Base-by-base conservation (phyloP, 2,329 filamentous ascomycete species). In the Pseudogymnoascus destructans region DNA sequence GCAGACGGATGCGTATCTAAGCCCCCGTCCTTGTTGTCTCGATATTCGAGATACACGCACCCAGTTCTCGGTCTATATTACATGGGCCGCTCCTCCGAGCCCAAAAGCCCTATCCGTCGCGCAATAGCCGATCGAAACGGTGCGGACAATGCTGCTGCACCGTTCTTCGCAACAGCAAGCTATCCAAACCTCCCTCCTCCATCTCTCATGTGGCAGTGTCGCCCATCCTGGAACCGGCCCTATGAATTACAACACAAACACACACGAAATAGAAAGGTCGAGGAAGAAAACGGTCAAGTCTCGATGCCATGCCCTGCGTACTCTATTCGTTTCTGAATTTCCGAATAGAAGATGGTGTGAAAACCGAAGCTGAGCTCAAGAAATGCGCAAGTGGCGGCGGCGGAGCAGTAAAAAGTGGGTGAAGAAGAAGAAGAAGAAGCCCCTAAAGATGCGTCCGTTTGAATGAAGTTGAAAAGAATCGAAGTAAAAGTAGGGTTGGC, bases 181-280 rank as follows among this genome's bases (percentile, higher is more conserved):
- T 19, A 52, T 30, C 46, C 13, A 10, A 19, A 52, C 13, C 25
- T 13, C 25, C 25, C 9, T 19, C n/a, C 13, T 30, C 19, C 46
- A 30, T 52, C 9, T 52, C 46, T 19, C 46, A 30, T 52, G 46
- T 52, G 23, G n/a, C 46, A 17, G 23, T 52, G 46, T 52, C n/a
- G 25, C 46, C 25, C 23, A 30, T 30, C 46, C 46, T 17, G 46
- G 46, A 52, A 52, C 46, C 46, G 25, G 46, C 25, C 46, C 23
- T 52, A 30, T 52, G 46, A 52, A 52, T 30, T 52, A 52, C 46
- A 52, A 52, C 46, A 30, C 46, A 52, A 9, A 49, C 40, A n/a
- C 23, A 27, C 46, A 52, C 25, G 6, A 30, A 52, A 17, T 52
- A 30, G 9, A 52, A 49, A 30, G 25, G 9, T 30, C 25, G 23